Base-by-base conservation (phyloP, 2,329 filamentous ascomycete species). In the Fusarium chaquense region DNA sequence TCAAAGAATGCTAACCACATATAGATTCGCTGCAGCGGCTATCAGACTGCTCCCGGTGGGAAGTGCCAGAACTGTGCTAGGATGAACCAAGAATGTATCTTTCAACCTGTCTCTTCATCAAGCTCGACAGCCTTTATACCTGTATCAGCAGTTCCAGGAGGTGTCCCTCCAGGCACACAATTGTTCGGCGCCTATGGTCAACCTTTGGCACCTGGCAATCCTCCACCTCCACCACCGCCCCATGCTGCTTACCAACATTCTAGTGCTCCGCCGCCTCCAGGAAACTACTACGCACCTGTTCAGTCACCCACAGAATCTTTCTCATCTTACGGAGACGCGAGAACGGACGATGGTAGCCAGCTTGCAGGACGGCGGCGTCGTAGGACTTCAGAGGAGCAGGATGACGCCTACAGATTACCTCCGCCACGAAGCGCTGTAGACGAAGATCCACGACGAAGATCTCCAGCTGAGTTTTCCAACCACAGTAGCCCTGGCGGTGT, bases 21-120 rank as follows among this genome's bases (percentile, higher is more conserved):
- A 20, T 62, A 89, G 86, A 89, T 89, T 67, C 85, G 87, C 38
- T 89, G 87, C 79, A 89, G 86, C 65, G 87, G 87, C 30, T 88
- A 88, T 67, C 84, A 86, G 62, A 87, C 86, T 65, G 86, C 85
- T 0, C 84, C 85, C 0, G 86, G 86, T 22, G 87, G 86, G 13
- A 87, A 88, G 68, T 89, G 87, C 69, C 84, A 86, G 57, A 89
- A 89, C 70, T 89, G 87, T 71, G 85, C 86, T 40, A 86, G 87
- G 66, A 87, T 88, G 79, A 86, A 87, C 50, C 87, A 89, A 70
- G 86, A 89, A 65, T 89, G 87, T 63, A 83, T 89, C 16, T 89
- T 89, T 62, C 86, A 89, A 72, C 87, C 86, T 0, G 87, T 89
- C 2, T 87, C 85, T 6, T 85, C 84, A 0, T 84, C 85, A 13